Evolutionary conservation across 352 stramenopile genomes (phyloP).

Genomic region (Phytophthora crassamura): DNA sequence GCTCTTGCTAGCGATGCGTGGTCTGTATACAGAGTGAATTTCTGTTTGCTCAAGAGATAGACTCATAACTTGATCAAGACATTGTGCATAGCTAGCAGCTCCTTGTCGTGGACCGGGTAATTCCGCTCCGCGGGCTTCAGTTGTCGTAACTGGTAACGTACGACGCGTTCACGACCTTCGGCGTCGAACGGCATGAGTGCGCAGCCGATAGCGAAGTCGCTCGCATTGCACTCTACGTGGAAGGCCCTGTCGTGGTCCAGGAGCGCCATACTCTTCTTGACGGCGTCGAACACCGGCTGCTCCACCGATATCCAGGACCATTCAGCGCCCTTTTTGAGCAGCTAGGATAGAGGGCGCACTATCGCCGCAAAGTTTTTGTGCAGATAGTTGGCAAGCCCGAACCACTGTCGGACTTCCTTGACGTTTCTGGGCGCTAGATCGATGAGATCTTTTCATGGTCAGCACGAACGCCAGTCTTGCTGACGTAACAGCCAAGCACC

Average conservation of each 20-base stretch:
- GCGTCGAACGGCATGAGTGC: too few species aligned
- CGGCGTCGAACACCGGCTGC: neutral
- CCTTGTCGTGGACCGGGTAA: conserved; percentile 39
- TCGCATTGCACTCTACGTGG: neutral
- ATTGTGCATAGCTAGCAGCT: conserved; percentile 35
- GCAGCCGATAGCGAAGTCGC: neutral
- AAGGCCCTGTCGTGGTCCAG: neutral
- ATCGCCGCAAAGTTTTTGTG: too few species aligned
- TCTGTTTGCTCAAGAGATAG: conserved; percentile 26
- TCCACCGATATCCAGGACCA: too few species aligned
- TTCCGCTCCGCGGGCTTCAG: conserved; percentile 29
- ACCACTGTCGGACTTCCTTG: too few species aligned
- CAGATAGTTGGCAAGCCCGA: too few species aligned
- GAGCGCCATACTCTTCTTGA: neutral
- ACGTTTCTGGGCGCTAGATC: too few species aligned
- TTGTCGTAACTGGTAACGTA: conserved; percentile 36
- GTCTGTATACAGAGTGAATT: conserved; percentile 33
- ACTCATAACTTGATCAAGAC: conserved; percentile 38
- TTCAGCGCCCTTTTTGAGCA: too few species aligned
- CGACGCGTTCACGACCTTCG: conserved; percentile 26
- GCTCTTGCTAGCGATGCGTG: too few species aligned
- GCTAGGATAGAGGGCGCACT: too few species aligned
- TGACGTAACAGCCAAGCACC: too few species aligned
- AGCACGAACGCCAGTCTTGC: too few species aligned
- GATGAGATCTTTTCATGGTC: too few species aligned